Percentiles rank a stretch among this genome's conserved stretches.
Conservation (phyloP, 2,329 filamentous ascomycete species). For the Exophiala bonariae region DNA sequence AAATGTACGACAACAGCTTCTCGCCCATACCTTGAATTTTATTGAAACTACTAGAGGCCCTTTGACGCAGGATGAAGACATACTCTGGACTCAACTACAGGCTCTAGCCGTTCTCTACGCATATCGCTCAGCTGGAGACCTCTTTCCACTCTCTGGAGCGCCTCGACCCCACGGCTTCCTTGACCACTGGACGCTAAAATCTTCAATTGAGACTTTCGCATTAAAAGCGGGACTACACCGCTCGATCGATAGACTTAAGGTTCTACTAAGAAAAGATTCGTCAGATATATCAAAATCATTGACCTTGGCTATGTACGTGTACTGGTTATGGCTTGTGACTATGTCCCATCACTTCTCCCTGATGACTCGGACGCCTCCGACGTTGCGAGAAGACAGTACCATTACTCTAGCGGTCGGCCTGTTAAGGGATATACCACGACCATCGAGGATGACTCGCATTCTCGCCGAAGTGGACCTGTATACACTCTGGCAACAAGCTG, state of each 20-base stretch:
- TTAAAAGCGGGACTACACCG: conserved; percentile 9
- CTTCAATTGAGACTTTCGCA: conserved; percentile 12
- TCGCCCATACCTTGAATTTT: conserved; percentile 77
- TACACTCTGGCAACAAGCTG: conserved; percentile 12
- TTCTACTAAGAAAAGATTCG: not conserved
- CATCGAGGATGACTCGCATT: conserved; percentile 9
- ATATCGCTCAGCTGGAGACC: conserved; percentile 7
- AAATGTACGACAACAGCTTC: conserved; percentile 6
- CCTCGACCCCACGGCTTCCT: conserved; percentile 1
- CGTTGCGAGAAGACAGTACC: conserved; percentile 6
- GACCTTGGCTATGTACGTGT: conserved; percentile 7
- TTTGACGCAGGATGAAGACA: conserved; percentile 3
- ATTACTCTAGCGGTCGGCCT: conserved; percentile 7
- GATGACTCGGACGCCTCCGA: conserved; percentile 12
- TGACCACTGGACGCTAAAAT: conserved; percentile 9
- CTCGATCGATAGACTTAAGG: conserved; percentile 5
- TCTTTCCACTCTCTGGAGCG: conserved; percentile 3
- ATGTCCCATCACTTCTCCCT: conserved; percentile 18
- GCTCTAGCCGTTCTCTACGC: conserved; percentile 13
- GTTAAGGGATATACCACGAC: conserved; percentile 7
- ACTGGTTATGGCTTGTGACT: conserved; percentile 13
- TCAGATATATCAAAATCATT: conserved; percentile 1
- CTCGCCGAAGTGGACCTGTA: conserved; percentile 13
- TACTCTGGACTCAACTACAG: conserved; percentile 10
- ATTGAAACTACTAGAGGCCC: conserved; percentile 75